Evolutionary conservation across 768 basidiomycete species (phyloP).

Genomic region (Macrolepiota fuliginosa): DNA sequence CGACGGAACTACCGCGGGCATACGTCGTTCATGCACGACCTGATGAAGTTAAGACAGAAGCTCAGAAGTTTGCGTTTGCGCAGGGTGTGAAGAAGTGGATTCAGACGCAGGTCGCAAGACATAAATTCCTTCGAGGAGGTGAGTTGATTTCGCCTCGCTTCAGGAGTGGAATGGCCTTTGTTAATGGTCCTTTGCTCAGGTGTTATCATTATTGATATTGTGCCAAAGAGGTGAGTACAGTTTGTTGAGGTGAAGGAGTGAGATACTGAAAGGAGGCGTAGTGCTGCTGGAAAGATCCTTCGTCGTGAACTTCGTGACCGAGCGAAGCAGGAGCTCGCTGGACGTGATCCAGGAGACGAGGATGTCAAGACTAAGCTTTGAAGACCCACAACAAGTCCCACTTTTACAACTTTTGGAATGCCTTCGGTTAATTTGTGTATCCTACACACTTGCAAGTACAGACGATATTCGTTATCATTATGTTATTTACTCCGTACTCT

Average conservation of each 20-base stretch:
- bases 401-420: too few relatives aligned
- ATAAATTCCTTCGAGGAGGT: slow-evolving; percentile 80
- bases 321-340: slow-evolving; percentile 55
- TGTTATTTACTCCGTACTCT: not conserved
- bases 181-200: slow-evolving; percentile 38
- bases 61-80: slow-evolving; percentile 42
- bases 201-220: slow-evolving; percentile 54
- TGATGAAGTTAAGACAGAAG: slow-evolving; percentile 28
- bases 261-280: slow-evolving; percentile 24
- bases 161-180: slow-evolving; percentile 62
- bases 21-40: slow-evolving; percentile 57
- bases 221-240: slow-evolving; percentile 63
- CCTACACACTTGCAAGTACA: not conserved
- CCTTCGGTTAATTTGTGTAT: not conserved
- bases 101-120: slow-evolving; percentile 60
- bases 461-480: not conserved
- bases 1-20: slow-evolving; percentile 81
- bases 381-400: not conserved
- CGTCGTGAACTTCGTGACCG: slow-evolving; percentile 70
- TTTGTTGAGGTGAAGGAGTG: not conserved
- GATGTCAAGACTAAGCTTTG: slow-evolving; percentile 33
- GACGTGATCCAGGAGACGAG: slow-evolving; percentile 33
- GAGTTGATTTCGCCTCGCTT: slow-evolving; percentile 61
- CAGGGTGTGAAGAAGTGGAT: slow-evolving; percentile 65
- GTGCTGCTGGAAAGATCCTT: slow-evolving; percentile 86